Percentiles rank a stretch among this genome's conserved stretches.
phyloP scores from a whole-genome alignment of 2,329 filamentous ascomycete species.

The Coniochaeta hoffmannii region DNA sequence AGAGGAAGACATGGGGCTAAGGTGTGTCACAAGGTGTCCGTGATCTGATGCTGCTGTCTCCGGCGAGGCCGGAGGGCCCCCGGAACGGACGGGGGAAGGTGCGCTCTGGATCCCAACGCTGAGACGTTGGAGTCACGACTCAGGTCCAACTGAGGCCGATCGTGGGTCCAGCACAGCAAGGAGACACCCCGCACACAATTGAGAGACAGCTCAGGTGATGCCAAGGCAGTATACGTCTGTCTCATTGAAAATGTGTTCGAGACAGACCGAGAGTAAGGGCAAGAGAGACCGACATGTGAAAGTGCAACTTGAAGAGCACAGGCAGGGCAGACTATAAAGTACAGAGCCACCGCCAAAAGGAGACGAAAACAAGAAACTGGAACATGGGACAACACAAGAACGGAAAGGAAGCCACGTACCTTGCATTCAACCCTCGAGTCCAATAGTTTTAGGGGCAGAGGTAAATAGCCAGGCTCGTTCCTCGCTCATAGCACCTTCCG shows the following conservation, averaged over 20 bases:
- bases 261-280: too few species aligned
- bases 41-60: background rate
- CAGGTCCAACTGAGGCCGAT: background rate
- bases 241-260: too few species aligned
- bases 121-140: background rate
- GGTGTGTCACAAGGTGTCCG: background rate
- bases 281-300: too few species aligned
- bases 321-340: background rate
- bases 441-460: background rate
- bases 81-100: background rate
- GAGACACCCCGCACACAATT: background rate
- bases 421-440: background rate
- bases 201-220: background rate
- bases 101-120: background rate
- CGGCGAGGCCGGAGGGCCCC: background rate
- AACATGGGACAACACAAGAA: background rate
- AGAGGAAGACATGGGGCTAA: background rate
- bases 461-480: background rate
- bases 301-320: background rate
- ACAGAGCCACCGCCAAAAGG: background rate
- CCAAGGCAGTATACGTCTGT: too few species aligned
- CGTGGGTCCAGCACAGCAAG: background rate
- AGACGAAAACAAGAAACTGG: background rate
- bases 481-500: background rate
- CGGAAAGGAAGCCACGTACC: background rate